Conservation (phyloP, 805 yeast genomes). For the Nakazawaea anatomiae region DNA sequence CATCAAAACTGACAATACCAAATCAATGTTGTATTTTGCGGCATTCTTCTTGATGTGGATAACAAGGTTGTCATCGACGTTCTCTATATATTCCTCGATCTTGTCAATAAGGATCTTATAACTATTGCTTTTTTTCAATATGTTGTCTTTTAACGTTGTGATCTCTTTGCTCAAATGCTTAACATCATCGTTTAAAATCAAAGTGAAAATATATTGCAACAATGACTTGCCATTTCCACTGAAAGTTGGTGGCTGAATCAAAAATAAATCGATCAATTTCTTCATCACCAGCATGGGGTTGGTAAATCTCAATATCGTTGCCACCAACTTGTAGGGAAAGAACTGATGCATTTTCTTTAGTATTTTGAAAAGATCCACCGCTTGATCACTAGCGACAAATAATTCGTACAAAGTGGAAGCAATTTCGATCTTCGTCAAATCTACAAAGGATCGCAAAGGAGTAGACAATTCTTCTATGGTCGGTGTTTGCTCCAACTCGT, state of each 20-base stretch:
- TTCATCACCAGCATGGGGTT: slow-evolving; percentile 85
- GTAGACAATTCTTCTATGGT: slow-evolving; percentile 57
- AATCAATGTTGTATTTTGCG: slow-evolving; percentile 18
- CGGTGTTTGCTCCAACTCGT: slow-evolving; percentile 54
- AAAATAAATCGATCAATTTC: slow-evolving; percentile 70
- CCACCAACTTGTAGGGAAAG: slow-evolving; percentile 76
- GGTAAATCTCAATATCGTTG: slow-evolving; percentile 72
- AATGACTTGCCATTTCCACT: slow-evolving; percentile 43
- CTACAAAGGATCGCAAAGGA: slow-evolving; percentile 61
- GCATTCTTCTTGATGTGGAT: slow-evolving; percentile 24
- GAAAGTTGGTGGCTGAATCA: slow-evolving; percentile 66
- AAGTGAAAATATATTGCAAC: slow-evolving; percentile 67
- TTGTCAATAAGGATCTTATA: slow-evolving; percentile 14
- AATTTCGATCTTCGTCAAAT: slow-evolving; percentile 77
- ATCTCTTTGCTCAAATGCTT: slow-evolving; percentile 53
- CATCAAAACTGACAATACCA: slow-evolving; percentile 19
- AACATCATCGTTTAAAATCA: slow-evolving; percentile 71
- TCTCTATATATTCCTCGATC: slow-evolving; percentile 23
- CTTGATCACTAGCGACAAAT: slow-evolving; percentile 75
- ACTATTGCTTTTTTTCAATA: slow-evolving; percentile 19
- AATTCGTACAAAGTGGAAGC: slow-evolving; percentile 81
- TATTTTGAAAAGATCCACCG: slow-evolving; percentile 70
- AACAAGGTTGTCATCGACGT: slow-evolving; percentile 18
- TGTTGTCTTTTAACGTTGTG: slow-evolving; percentile 34
- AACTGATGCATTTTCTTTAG: slow-evolving; percentile 64